Base-by-base conservation (phyloP, 1,284 basidiomycete species). In the Cryptococcus sp. region DNA sequence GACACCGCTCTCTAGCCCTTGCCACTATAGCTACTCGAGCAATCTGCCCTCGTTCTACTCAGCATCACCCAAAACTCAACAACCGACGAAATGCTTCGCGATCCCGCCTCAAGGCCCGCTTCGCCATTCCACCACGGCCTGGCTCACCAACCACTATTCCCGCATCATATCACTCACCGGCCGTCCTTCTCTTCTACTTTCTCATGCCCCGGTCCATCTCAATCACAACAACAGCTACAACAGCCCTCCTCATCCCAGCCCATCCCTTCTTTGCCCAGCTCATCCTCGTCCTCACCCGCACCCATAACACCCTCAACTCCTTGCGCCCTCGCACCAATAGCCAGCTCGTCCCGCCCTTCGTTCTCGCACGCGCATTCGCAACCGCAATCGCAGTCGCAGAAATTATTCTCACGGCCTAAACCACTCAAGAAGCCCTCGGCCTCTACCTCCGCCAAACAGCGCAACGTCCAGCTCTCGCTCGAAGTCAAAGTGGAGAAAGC, bases 401-500 rank as follows among this genome's bases (percentile, higher is more conserved):
- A 41, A 20, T 23, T 50, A 23, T 13, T 35, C 8, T 35, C 35
- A 15, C 54, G 63, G 23, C 63, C 57, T 17, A 69, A 71, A 54
- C 56, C 64, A 19, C 19, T 54, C 39, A 73, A 72, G 58, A 77
- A 77, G 60, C 54, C 62, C 11, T 58, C 62, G 3, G 59, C 61
- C 4, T 68, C 68, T 1, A 67, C 64, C 0, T 59, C 54, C 1
- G 50, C 54, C 50, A 75, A 77, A 58, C 67, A 68, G 46, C 58
- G 65, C 30, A 61, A 49, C 47, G 75, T 77, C 15, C 73, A 77
- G 58, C 58, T 69, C 50, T 61, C 65, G 2, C 67, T 77, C 39
- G 72, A 77, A 49, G 61, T 67, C 54, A 75, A 77, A 57, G 75
- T 77, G 50, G 72, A 75, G 56, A 64, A 67, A 25, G 66, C 70